Base-by-base conservation (phyloP, 306 rosid genomes). In the Mucuna pruriens region DNA sequence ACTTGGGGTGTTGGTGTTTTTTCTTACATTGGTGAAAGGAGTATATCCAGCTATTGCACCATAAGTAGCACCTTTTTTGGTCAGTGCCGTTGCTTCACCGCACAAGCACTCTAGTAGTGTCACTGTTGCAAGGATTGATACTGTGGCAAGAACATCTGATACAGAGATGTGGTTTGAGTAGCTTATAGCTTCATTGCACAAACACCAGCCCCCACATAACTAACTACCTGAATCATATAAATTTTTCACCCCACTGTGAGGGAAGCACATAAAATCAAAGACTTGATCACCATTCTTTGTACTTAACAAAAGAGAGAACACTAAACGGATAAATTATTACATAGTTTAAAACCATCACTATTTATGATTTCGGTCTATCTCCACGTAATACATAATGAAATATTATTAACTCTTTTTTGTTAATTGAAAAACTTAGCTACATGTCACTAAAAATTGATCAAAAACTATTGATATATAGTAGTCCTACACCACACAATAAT, bases 71-170 rank as follows among this genome's bases (percentile, higher is more conserved):
- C 36, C 26, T 2, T 36, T 57, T 34, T 48, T 26, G 25, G 44
- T 33, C 34, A 31, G 19, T 9, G 54, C 13, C 13, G 8, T 73
- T 81, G 80, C 65, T 72, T 72, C 74, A 72, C 19, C 9, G 16
- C 20, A 45, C 34, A 45, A 46, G 13, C 7, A 52, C 60, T 49
- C 20, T 15, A 49, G 55, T 19, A 51, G 11, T 63, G 44, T 11
- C 11, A 9, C 49, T 26, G 25, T 55, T 69, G 25, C 48, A 16
- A 12, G 33, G 17, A 40, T 67, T 40, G 17, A 15, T 33, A 7
- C 13, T n/a, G 40, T 40, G 34, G 8, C 15, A 23, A 11, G 52
- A 67, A 23, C 58, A 40, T 12, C 54, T 67, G 44, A 20, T 39
- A 33, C 12, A 34, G 11, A 65, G 49, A 9, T 5, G 17, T 51